Evolutionary conservation across 2,329 filamentous ascomycete species (phyloP), one percentile per base, ranked within the genome.

Genomic region (Cladobotryum protrusum): DNA sequence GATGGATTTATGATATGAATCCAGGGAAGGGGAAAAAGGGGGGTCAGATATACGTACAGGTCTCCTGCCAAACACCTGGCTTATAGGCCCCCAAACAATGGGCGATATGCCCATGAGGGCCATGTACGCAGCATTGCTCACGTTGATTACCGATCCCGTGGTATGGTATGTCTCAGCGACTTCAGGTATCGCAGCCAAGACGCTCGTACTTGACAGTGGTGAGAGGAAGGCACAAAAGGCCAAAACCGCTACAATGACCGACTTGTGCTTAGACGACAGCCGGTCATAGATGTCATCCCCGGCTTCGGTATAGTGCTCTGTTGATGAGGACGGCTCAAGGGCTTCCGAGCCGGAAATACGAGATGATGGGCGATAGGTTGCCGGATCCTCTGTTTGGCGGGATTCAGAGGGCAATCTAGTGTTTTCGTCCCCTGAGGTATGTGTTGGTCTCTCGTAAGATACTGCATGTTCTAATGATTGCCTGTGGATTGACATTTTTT

Each of bases 191-290:
- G 86, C 87, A 1, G 86, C 77, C 12, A 92, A 67, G 8, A 91
- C 81, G 1, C 84, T 83, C 0, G 87, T 91, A 36, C 82, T 87
- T 12, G 82, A 86, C 19, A 89, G 79, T 0, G 88, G 88, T 1
- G 87, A 83, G 41, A 92, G 72, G 55, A 92, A 89, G 20, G 84
- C 82, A 67, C 86, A 89, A 61, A 85, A 87, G 0, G 86, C 84
- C 47, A 91, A 68, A 5, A 90, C 76, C 9, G 73, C 71, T 14
- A 89, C 83, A 47, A 92, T 86, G 53, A 82, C 60, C 3, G 75
- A 62, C 66, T 92, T 93, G 37, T 83, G 78, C 14, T 70, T 68
- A 3, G 68, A 66, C 0, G 83, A 76, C 53, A 90, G 76, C 15
- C 76, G 76, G 58, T 84, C 76, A 69, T 90, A 92, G n/a, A 80